phyloP scores from a whole-genome alignment of 2,329 filamentous ascomycete genomes.

The Akanthomyces uredinophilus region DNA sequence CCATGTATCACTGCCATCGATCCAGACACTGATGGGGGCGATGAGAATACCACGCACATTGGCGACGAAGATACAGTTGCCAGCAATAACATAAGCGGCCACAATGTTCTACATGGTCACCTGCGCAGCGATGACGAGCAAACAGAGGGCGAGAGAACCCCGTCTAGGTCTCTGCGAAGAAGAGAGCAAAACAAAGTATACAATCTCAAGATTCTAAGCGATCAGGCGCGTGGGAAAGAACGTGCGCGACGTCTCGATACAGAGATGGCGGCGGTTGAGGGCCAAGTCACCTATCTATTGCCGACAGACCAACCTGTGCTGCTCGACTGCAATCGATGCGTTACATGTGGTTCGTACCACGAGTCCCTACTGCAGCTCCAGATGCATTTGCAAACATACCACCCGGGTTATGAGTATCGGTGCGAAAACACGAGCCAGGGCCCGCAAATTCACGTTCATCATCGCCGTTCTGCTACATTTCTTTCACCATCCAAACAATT shows the following conservation, averaged over 20 bases:
- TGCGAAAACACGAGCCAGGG: constrained; percentile 32
- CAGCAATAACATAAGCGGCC: constrained; percentile 13
- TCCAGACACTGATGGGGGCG: constrained; percentile 26
- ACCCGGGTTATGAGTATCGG: constrained; percentile 42
- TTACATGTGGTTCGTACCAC: constrained; percentile 45
- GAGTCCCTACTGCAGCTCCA: constrained; percentile 44
- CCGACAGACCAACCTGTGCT: constrained; percentile 40
- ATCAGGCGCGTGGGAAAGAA: constrained; percentile 51
- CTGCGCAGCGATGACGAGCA: constrained; percentile 41
- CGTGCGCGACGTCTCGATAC: constrained; percentile 34
- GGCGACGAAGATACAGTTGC: constrained; percentile 16
- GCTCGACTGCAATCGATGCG: constrained; percentile 46
- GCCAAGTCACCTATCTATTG: constrained; percentile 41
- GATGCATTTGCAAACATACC: constrained; percentile 41
- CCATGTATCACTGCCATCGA: constrained; percentile 40
- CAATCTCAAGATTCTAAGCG: constrained; percentile 55
- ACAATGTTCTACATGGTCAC: constrained; percentile 18
- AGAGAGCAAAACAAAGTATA: constrained; percentile 48
- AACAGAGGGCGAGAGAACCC: constrained; percentile 43
- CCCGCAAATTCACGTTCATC: constrained; percentile 33
- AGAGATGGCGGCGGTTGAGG: constrained; percentile 30
- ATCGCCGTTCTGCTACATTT: constrained; percentile 18
- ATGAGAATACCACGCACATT: constrained; percentile 21
- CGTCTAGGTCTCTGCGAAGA: constrained; percentile 45
- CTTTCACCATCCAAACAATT: constrained; percentile 33